Conservation (phyloP, 352 stramenopile genomes). For the Pythium brachiatum region DNA sequence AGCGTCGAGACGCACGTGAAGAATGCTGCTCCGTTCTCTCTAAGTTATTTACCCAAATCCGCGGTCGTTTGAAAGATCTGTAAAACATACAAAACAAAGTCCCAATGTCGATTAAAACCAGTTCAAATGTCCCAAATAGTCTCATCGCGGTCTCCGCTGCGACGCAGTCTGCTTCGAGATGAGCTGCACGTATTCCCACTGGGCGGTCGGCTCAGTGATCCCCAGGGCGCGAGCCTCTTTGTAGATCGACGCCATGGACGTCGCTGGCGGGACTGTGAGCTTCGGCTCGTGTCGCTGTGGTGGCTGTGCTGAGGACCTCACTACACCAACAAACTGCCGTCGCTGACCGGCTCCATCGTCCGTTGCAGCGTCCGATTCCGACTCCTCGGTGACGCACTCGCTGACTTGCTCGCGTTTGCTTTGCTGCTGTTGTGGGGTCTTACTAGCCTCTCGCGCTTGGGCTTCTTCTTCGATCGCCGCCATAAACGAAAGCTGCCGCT, state of each 20-base stretch:
- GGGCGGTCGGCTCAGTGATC: conserved; percentile 30
- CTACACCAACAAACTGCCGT: background rate
- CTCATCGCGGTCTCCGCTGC: background rate
- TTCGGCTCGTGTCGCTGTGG: background rate
- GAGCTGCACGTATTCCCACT: conserved; percentile 43
- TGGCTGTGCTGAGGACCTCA: background rate
- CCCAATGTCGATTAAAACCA: background rate
- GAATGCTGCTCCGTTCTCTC: background rate
- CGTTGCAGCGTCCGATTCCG: background rate
- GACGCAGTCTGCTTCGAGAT: conserved; percentile 17
- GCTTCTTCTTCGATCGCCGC: conserved; percentile 53
- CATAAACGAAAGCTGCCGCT: conserved; percentile 48
- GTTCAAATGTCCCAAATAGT: no score
- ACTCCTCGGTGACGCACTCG: conserved; percentile 1
- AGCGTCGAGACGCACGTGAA: background rate
- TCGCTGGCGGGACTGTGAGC: background rate
- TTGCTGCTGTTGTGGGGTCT: background rate
- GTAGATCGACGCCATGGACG: conserved; percentile 41
- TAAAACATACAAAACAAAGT: background rate
- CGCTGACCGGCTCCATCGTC: background rate
- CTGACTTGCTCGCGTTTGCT: background rate
- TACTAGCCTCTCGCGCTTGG: background rate
- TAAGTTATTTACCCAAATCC: conserved; percentile 1
- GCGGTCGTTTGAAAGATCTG: background rate
- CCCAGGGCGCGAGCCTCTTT: conserved; percentile 36